A percentile compares a stretch with the other conserved stretches of the same genome.
Evolutionary conservation across 1,284 basidiomycete species (phyloP).

Genomic region (Spongiforma sp.): DNA sequence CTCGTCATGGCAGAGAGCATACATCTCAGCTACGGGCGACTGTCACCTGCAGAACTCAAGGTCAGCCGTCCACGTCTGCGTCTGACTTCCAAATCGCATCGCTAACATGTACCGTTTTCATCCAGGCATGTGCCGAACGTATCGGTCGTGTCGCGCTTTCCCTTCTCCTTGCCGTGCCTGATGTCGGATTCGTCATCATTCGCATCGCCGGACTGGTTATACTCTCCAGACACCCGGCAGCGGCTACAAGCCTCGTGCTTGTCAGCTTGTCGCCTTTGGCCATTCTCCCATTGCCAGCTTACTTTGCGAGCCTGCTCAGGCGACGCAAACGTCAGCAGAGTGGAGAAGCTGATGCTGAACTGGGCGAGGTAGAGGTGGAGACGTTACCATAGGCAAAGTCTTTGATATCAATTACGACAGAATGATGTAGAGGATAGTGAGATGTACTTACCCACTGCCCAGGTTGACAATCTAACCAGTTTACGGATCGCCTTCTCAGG

Average conservation of each 20-base stretch:
- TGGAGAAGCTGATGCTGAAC: constrained; percentile 6
- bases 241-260: constrained; percentile 24
- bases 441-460: too few relatives aligned
- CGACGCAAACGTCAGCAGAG: neutral
- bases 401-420: too few relatives aligned
- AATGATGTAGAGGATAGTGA: too few relatives aligned
- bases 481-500: too few relatives aligned
- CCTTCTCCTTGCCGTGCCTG: constrained; percentile 25
- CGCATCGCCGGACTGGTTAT: constrained; percentile 18
- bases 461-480: too few relatives aligned
- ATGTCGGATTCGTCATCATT: constrained; percentile 24
- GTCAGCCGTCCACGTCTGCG: too few relatives aligned
- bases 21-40: constrained; percentile 27
- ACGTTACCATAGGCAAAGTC: too few relatives aligned
- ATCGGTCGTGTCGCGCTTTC: constrained; percentile 19
- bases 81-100: too few relatives aligned
- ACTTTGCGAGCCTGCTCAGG: constrained; percentile 5
- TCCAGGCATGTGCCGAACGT: constrained; percentile 18
- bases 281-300: constrained; percentile 9
- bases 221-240: constrained; percentile 18
- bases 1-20: constrained; percentile 29
- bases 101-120: neutral
- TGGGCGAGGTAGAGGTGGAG: too few relatives aligned
- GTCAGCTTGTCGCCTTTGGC: constrained; percentile 16
- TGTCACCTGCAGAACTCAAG: constrained; percentile 31